Evolutionary conservation across 306 rosid species (phyloP), one percentile per base, ranked within the genome.

Genomic region (Fagus sylvatica): DNA sequence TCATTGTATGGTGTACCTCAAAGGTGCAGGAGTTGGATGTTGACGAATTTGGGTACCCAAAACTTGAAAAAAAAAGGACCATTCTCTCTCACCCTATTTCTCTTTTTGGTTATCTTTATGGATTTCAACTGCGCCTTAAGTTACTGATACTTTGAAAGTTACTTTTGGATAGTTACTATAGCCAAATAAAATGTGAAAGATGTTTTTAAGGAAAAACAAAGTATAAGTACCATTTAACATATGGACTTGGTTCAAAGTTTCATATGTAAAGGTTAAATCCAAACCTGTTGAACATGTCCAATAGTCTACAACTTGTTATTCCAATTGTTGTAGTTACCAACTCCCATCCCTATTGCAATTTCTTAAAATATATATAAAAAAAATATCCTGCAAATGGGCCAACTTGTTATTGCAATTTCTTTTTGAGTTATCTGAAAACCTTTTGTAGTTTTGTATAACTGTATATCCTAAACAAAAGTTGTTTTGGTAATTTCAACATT

Each of bases 361-460:
- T 65, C 71, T 65, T 65, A 65, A 65, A 65, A 65, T 65, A 65
- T 65, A n/a, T n/a, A n/a, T n/a, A n/a, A n/a, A n/a, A n/a, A n/a
- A 8, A 61, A 12, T 30, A 33, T 11, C 39, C 40, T 5, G 15
- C 41, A 61, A 30, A 11, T 61, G 32, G 33, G 71, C 12, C 71
- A 39, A 65, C 71, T 39, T 30, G 7, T 39, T 39, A 8, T 65
- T 65, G 49, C 71, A 62, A 34, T 34, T 62, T 62, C 19, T 13
- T 65, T 39, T 43, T 3, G 7, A 16, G 4, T 17, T 65, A 37
- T 39, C 33, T 7, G 13, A 16, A 7, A 36, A 7, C 30, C 70
- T 46, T 46, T 46, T 46, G n/a, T 10, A 46, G 1, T 10, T 6
- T 39, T 39, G 43, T 64, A 17, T 16, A 6, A 33, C 12, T 64